These are phyloP conservation scores for Truncatella angustata DNA, from an alignment of 2,329 filamentous ascomycete species.

Conservation along the genomic window DNA sequence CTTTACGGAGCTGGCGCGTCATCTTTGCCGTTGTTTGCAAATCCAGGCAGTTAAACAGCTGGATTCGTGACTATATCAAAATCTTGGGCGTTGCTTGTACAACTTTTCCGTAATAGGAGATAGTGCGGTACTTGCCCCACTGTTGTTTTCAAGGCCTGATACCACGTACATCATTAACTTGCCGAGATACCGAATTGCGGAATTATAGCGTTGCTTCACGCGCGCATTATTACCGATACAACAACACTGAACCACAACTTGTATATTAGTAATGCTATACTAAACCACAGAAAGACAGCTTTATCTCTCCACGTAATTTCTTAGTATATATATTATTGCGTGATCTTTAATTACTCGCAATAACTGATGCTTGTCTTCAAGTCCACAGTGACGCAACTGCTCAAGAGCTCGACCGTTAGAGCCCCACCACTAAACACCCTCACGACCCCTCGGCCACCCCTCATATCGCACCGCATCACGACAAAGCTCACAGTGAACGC, in stretches of 20 bases:
- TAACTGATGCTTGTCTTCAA: conserved; percentile 1
- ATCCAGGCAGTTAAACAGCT: too few species aligned
- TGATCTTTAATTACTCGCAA: background rate
- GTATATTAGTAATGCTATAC: conserved; percentile 1
- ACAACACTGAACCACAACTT: background rate
- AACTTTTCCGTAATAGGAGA: too few species aligned
- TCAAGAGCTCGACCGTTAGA: background rate
- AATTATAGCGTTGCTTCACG: background rate
- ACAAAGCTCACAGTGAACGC: conserved; percentile 9
- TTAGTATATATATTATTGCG: background rate
- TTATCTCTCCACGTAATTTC: background rate
- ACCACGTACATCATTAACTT: background rate
- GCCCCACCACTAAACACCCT: conserved; percentile 2
- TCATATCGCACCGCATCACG: conserved; percentile 5
- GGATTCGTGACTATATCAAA: too few species aligned
- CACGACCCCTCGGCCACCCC: conserved; percentile 3
- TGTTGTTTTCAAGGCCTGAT: too few species aligned
- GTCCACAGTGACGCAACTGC: background rate
- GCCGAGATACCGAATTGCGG: background rate
- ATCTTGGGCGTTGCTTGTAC: too few species aligned
- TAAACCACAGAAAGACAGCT: background rate
- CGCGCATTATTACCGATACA: background rate
- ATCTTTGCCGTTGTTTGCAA: too few species aligned
- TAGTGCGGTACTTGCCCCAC: too few species aligned
- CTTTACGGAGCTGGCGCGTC: too few species aligned